Base-by-base conservation (phyloP, 179 eudicot species). In the Silene coronaria region DNA sequence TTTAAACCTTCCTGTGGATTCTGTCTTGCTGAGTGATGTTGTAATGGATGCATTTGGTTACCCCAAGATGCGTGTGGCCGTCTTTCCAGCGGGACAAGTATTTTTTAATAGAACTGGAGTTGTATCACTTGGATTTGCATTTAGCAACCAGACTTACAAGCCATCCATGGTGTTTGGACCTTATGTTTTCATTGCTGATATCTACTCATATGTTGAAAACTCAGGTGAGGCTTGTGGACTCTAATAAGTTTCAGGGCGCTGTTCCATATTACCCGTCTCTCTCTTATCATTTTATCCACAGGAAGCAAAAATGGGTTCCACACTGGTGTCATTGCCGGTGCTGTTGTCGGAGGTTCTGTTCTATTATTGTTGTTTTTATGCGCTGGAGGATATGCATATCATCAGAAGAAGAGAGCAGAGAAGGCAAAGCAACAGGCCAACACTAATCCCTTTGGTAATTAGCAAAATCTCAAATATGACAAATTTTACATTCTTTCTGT, bases 41-140 rank as follows among this genome's bases (percentile, higher is more conserved):
- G 28, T 73, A 5, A 32, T 57, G 13, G 82, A 85, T 66, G 19
- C 22, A 7, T 71, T 72, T 22, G 78, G 84, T 38, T 85, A 86
- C 81, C 81, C 86, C 24, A 74, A 69, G 45, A 63, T 87, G 72
- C 71, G 26, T 6, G 19, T 89, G 24, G 71, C 78, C 38, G 63
- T 91, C 53, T 91, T 88, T 84, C 96, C 96, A n/a, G 71, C 78
- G 2, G 79, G 76, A 32, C 73, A 82, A 70, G 85, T 78, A 57
- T 24, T 58, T 48, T 91, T 91, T 72, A 87, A 88, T 74, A 76
- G 84, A 72, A 88, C 91, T 6, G 87, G 83, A 24, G 60, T 91
- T 53, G 68, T 77, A 19, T 61, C 46, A 0, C 79, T 91, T 80
- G 91, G 86, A 69, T 83, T 81, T 65, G 73, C 80, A 61, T 84